Evolutionary conservation across 495 filamentous ascomycete genomes (phyloP).

Genomic region (Hapsidospora chrysogenum): DNA sequence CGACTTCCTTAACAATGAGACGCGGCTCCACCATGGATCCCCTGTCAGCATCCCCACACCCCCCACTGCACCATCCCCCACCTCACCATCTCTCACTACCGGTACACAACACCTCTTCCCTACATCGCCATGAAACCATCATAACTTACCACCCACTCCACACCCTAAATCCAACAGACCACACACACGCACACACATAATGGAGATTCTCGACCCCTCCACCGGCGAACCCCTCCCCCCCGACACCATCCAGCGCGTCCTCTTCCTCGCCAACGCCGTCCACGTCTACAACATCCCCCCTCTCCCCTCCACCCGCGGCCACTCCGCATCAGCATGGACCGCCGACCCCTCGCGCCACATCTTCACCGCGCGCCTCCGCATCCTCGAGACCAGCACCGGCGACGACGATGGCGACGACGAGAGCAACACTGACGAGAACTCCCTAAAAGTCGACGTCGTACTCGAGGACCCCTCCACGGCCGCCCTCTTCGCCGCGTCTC

Average conservation of each 20-base stretch:
- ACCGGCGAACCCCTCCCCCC: slow-evolving; percentile 38
- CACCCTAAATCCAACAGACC: too few relatives aligned
- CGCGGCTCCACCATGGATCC: too few relatives aligned
- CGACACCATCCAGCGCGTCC: slow-evolving; percentile 62
- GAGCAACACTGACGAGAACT: slow-evolving; percentile 10
- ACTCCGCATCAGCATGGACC: slow-evolving; percentile 65
- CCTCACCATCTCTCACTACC: too few relatives aligned
- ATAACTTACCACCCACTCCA: too few relatives aligned
- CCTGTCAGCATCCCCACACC: too few relatives aligned
- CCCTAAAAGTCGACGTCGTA: slow-evolving; percentile 49
- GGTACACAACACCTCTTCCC: too few relatives aligned
- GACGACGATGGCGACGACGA: too few relatives aligned
- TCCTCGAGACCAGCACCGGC: slow-evolving; percentile 59
- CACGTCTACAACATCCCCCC: slow-evolving; percentile 73
- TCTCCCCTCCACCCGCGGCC: slow-evolving; percentile 48
- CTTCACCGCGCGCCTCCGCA: slow-evolving; percentile 65
- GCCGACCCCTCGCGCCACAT: slow-evolving; percentile 49
- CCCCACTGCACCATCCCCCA: too few relatives aligned
- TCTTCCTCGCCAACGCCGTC: slow-evolving; percentile 50
- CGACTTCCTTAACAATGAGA: too few relatives aligned
- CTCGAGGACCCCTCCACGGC: slow-evolving; percentile 55
- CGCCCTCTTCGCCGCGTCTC: slow-evolving; percentile 65
- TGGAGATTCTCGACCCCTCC: slow-evolving; percentile 37
- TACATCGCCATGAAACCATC: too few relatives aligned
- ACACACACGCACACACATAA: too few relatives aligned